Evolutionary conservation across 305 asterid genomes (phyloP), one percentile per base, ranked within the genome.

Genomic region (Fraxinus dipetala): DNA sequence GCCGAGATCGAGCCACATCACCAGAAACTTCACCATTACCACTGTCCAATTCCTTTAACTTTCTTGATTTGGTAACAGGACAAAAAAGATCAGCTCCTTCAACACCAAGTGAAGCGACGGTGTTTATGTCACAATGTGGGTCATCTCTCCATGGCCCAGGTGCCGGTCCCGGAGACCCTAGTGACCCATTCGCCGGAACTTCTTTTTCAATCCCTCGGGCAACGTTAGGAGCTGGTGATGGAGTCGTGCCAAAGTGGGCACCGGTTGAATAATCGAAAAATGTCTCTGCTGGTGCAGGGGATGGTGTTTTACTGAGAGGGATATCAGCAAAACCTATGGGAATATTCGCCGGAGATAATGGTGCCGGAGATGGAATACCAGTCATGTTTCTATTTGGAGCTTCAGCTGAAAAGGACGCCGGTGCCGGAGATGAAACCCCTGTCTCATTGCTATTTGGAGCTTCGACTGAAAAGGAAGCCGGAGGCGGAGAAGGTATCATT

Each of bases 61-160:
- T 81, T 86, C 88, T 83, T 80, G 8, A 84, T 2, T 63, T 45
- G 16, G 75, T 78, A 1, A 65, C 89, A 31, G 91, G 91, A n/a
- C 97, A 92, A 16, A 89, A 76, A 5, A 87, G 88, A 81, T 91
- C 93, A 43, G 87, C 89, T 16, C 90, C 93, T 83, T 90, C 91
- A 6, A 83, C 82, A 28, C 90, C 90, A 26, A 67, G 43, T 3
- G 85, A 81, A 28, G 65, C 79, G 54, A 51, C 83, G 65, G 6
- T 83, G 89, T 80, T 82, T 22, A 61, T 14, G 61, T 85, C 83
- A 79, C 94, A 89, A 34, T 45, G 85, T 16, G 81, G 3, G 13
- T 36, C 86, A 13, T 65, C 83, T 10, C 9, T 59, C 79, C 56
- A 75, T 67, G 79, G 76, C 10, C 72, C 56, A 59, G 77, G 84